Evolutionary conservation across 2,329 filamentous ascomycete species (phyloP).

Genomic region (Alternaria triticimaculans): DNA sequence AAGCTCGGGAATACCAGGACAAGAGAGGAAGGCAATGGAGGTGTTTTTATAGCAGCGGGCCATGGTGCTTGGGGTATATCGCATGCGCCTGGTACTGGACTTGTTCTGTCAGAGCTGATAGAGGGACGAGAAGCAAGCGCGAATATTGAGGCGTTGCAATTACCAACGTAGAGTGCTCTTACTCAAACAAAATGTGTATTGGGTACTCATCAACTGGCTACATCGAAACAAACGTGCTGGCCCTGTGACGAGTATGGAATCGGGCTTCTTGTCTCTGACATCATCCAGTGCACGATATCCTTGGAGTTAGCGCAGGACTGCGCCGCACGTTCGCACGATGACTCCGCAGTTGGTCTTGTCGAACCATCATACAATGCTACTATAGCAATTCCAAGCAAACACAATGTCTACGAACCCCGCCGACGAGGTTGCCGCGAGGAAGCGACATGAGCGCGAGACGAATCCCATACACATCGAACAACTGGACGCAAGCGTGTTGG

Average conservation of each 20-base stretch:
- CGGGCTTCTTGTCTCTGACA: not conserved
- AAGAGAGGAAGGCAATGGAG: slow-evolving; percentile 56
- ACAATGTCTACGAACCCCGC: not conserved
- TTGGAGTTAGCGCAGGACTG: not conserved
- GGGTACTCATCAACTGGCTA: not conserved
- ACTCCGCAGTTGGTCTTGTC: not conserved
- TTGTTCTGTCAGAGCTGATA: slow-evolving; percentile 74
- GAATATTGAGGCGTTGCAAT: slow-evolving; percentile 62
- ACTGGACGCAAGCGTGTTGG: not conserved
- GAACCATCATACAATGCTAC: not conserved
- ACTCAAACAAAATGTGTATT: not conserved
- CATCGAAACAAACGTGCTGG: not conserved
- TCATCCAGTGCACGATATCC: not conserved
- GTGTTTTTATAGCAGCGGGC: slow-evolving; percentile 73
- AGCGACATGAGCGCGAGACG: not conserved
- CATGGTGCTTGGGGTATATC: slow-evolving; percentile 77
- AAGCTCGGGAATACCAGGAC: slow-evolving; percentile 62
- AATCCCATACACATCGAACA: not conserved
- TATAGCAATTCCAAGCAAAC: not conserved
- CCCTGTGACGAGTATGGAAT: not conserved
- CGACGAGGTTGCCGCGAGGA: not conserved
- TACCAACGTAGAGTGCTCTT: slow-evolving; percentile 17
- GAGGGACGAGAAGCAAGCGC: slow-evolving; percentile 64
- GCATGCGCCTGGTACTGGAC: slow-evolving; percentile 69
- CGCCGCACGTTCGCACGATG: not conserved